Evolutionary conservation across 2,329 filamentous ascomycete genomes (phyloP), one percentile per base, ranked within the genome.

Genomic region (Pseudocercospora ulei): DNA sequence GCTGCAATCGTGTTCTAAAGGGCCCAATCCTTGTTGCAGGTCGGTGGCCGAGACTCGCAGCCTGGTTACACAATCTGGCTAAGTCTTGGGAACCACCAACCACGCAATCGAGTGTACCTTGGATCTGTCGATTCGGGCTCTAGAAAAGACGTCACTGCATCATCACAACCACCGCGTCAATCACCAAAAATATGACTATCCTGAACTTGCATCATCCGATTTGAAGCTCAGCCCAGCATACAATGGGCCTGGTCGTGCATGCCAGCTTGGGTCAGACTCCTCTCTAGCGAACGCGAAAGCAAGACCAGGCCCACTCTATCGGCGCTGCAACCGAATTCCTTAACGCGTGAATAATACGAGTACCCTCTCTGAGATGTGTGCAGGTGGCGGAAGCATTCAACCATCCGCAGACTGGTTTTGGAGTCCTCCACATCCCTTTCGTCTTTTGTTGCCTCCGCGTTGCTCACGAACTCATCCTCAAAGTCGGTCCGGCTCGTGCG

Each of bases 281-380:
- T 60, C 38, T 62, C 61, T 6, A 70, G 45, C 1, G 30, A 43
- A 34, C 47, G 57, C 3, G 66, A 71, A 11, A 62, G 60, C 39
- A 75, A 54, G 13, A 71, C 62, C 52, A 71, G 58, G 50, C 75
- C 71, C 1, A 73, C 69, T 18, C 70, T 56, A 57, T 75, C 71
- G 51, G 69, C 72, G 39, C 67, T 72, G 5, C 51, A 54, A 1
- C 69, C 70, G 63, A 69, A 74, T 3, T 57, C 38, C 27, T 52
- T 57, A 1, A 53, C 56, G 8, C 47, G 38, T 0, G 69, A 62
- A 50, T 67, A 65, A 43, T 71, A 75, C 2, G 67, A 73, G 53
- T 71, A 73, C 16, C 61, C 62, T 42, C 55, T 60, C 51, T 62
- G 56, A 2, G 58, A 46, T 0, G 60, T 62, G 44, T 69, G 58